Evolutionary conservation across 78 protist species (phyloP).

Genomic region (Dictyostelium brefeldianum): DNA sequence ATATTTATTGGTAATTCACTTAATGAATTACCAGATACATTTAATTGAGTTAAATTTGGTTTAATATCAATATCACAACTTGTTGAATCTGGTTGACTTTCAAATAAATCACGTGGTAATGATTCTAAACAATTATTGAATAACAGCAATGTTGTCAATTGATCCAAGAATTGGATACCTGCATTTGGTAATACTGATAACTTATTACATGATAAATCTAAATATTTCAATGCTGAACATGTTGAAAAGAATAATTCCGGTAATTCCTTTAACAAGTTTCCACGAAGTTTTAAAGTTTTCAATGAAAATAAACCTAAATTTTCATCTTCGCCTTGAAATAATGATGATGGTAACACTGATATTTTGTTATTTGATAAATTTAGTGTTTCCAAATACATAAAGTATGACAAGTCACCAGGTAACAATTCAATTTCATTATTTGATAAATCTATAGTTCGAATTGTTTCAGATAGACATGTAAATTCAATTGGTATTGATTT

Average conservation of each 20-base stretch:
- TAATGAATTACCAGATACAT: slow-evolving; percentile 43
- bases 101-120: slow-evolving; percentile 21
- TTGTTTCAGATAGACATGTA: not conserved
- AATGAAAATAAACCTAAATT: slow-evolving; percentile 31
- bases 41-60: slow-evolving; percentile 35
- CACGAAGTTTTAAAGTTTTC: slow-evolving; percentile 15
- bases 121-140: slow-evolving; percentile 19
- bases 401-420: slow-evolving; percentile 9
- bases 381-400: slow-evolving; percentile 18
- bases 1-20: not conserved
- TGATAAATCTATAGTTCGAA: slow-evolving; percentile 22
- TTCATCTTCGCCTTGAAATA: slow-evolving; percentile 5
- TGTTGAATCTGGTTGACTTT: not conserved
- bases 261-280: not conserved
- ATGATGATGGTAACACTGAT: not conserved
- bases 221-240: not conserved
- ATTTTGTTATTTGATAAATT: slow-evolving; percentile 34
- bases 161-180: not conserved
- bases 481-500: slow-evolving; percentile 14
- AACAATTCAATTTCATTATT: slow-evolving; percentile 19
- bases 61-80: not conserved
- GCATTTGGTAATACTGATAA: not conserved
- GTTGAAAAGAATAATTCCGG: slow-evolving; percentile 22
- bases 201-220: slow-evolving; percentile 51
- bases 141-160: slow-evolving; percentile 17